These are phyloP conservation scores for Diaporthe amygdali DNA, from an alignment of 2,329 filamentous ascomycete genomes.

Conservation along the genomic window DNA sequence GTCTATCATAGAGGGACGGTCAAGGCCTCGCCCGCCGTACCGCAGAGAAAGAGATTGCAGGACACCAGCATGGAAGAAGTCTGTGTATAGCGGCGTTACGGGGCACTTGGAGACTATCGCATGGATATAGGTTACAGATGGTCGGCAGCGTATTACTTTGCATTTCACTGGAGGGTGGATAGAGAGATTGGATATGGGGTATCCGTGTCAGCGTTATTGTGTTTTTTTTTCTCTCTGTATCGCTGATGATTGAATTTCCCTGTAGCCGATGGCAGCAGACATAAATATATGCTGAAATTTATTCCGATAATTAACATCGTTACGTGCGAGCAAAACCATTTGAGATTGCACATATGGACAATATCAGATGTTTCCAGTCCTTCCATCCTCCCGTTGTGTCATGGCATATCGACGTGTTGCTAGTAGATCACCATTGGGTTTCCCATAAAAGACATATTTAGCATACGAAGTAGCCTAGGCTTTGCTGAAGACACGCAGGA, in stretches of 20 bases:
- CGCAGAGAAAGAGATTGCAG: neutral
- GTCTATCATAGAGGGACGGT: neutral
- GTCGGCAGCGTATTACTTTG: slow-evolving; percentile 5
- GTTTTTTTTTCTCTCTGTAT: neutral
- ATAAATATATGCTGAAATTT: neutral
- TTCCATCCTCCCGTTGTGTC: neutral
- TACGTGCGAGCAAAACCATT: neutral
- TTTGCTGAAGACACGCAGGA: neutral
- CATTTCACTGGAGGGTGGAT: slow-evolving; percentile 2
- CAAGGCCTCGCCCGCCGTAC: neutral
- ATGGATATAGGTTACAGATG: neutral
- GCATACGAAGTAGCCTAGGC: fast-evolving
- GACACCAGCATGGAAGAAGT: neutral
- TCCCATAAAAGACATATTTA: too few relatives aligned
- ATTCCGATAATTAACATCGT: neutral
- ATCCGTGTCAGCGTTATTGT: slow-evolving; percentile 2
- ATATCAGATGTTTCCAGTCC: too few relatives aligned
- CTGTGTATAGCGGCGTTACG: slow-evolving; percentile 10
- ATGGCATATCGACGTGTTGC: neutral
- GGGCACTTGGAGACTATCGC: neutral
- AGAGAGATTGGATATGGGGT: slow-evolving; percentile 7
- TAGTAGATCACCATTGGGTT: neutral
- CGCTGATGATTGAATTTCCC: neutral
- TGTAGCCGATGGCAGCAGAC: neutral
- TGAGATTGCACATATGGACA: too few relatives aligned